Conservation (phyloP, 2,329 filamentous ascomycete species). For the Aspergillus ochraceus region DNA sequence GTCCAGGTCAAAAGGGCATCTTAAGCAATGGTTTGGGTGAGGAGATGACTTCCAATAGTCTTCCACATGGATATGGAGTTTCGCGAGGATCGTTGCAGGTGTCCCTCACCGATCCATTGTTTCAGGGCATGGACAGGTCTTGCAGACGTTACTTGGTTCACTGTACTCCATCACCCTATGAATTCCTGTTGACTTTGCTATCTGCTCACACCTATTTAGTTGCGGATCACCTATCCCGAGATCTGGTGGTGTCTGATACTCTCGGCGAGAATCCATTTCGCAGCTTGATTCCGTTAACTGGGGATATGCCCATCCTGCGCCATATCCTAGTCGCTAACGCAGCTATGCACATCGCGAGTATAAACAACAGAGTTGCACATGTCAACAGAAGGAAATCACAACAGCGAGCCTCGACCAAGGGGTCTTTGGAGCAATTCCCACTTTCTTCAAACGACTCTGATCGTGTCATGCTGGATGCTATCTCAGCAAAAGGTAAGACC, state of each 20-base stretch:
- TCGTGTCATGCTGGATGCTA: not conserved
- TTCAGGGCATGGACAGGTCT: not conserved
- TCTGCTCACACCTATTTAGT: not conserved
- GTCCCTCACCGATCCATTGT: not conserved
- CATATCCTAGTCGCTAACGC: slow-evolving; percentile 1
- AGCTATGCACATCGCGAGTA: not conserved
- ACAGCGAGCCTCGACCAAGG: not conserved
- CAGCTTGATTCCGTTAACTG: not conserved
- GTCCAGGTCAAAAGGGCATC: too few species aligned
- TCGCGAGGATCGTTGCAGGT: not conserved
- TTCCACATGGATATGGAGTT: too few species aligned
- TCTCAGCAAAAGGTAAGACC: not conserved
- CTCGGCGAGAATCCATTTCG: not conserved
- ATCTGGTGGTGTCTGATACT: not conserved
- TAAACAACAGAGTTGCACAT: not conserved
- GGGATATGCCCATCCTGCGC: not conserved
- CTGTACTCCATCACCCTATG: not conserved
- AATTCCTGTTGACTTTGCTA: not conserved
- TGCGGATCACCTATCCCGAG: not conserved
- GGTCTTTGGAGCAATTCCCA: too few species aligned
- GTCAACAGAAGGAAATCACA: not conserved
- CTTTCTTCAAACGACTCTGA: not conserved
- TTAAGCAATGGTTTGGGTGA: too few species aligned
- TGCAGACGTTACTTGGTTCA: not conserved
- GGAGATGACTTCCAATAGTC: too few species aligned